These are phyloP conservation scores for Lachnellula arida DNA, from an alignment of 2,329 filamentous ascomycete genomes.

Conservation along the genomic window DNA sequence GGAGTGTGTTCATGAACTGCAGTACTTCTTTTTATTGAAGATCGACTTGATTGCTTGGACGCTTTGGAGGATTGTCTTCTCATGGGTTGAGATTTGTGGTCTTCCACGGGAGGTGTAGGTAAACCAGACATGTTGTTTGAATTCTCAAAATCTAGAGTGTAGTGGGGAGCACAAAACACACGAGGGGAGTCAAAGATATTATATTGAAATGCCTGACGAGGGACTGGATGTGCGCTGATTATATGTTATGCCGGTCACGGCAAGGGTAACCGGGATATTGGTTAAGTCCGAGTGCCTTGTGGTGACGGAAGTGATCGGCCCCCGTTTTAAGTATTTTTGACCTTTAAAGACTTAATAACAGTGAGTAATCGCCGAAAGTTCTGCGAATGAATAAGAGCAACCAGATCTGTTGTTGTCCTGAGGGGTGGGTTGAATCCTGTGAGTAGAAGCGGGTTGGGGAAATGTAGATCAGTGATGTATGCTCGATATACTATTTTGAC, in stretches of 20 bases:
- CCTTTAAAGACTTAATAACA: conserved; percentile 1
- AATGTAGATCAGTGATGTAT: background rate
- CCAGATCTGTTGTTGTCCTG: background rate
- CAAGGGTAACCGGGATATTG: conserved; percentile 14
- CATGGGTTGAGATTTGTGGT: conserved; percentile 14
- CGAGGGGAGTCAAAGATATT: conserved; percentile 3
- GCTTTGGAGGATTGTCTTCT: conserved; percentile 17
- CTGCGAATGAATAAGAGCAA: too few relatives aligned
- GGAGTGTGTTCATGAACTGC: conserved; percentile 32
- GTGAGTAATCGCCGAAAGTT: background rate
- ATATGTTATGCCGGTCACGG: conserved; percentile 18
- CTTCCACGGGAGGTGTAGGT: conserved; percentile 21
- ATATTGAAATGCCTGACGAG: conserved; percentile 9
- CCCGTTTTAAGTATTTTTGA: conserved; percentile 8
- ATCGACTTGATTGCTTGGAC: conserved; percentile 19
- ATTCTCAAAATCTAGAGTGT: background rate
- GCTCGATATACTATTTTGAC: background rate
- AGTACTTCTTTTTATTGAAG: conserved; percentile 19
- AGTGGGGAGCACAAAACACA: background rate
- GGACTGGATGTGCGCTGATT: conserved; percentile 11
- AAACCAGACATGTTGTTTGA: conserved; percentile 11
- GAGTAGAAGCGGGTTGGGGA: background rate
- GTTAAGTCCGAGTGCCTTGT: conserved; percentile 20
- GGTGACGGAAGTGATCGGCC: conserved; percentile 7
- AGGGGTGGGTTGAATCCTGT: background rate